Evolutionary conservation across 2,329 filamentous ascomycete genomes (phyloP).

Genomic region (Phyllosticta citriasiana): DNA sequence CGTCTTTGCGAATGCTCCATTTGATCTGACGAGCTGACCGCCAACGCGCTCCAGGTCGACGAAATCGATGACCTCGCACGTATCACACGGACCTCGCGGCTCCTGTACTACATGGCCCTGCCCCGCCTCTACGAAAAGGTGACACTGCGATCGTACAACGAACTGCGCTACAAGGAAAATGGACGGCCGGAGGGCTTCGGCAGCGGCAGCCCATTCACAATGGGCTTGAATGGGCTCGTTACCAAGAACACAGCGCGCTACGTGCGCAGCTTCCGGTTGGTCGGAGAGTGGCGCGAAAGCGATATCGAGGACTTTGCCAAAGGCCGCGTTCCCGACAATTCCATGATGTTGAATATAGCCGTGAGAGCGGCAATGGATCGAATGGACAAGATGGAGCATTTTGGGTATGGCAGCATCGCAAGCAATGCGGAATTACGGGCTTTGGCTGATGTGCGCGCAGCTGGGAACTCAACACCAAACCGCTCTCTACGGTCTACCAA

Average conservation of each 20-base stretch:
- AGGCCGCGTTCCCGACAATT: constrained; percentile 52
- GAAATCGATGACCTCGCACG: constrained; percentile 49
- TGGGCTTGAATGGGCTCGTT: constrained; percentile 53
- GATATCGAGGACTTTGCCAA: constrained; percentile 49
- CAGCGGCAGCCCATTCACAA: constrained; percentile 52
- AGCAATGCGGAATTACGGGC: constrained; percentile 13
- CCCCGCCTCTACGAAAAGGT: constrained; percentile 51
- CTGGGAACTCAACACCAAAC: constrained; percentile 53
- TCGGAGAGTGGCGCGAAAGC: constrained; percentile 48
- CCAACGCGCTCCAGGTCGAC: constrained; percentile 37
- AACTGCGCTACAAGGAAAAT: constrained; percentile 45
- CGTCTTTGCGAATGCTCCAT: not conserved
- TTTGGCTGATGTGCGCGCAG: constrained; percentile 19
- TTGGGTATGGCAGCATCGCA: constrained; percentile 32
- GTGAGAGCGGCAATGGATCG: constrained; percentile 49
- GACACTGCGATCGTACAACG: constrained; percentile 47
- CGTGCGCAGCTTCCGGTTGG: constrained; percentile 42
- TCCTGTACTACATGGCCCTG: constrained; percentile 55
- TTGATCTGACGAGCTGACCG: not conserved
- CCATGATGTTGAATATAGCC: constrained; percentile 53
- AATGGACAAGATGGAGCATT: constrained; percentile 45
- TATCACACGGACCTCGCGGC: constrained; percentile 49
- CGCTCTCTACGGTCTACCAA: constrained; percentile 48
- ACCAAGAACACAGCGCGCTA: constrained; percentile 44
- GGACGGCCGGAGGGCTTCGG: constrained; percentile 51